Evolutionary conservation across 1,139 yeast species (phyloP), one percentile per base, ranked within the genome.

Genomic region (Meyerozyma elateridarum): DNA sequence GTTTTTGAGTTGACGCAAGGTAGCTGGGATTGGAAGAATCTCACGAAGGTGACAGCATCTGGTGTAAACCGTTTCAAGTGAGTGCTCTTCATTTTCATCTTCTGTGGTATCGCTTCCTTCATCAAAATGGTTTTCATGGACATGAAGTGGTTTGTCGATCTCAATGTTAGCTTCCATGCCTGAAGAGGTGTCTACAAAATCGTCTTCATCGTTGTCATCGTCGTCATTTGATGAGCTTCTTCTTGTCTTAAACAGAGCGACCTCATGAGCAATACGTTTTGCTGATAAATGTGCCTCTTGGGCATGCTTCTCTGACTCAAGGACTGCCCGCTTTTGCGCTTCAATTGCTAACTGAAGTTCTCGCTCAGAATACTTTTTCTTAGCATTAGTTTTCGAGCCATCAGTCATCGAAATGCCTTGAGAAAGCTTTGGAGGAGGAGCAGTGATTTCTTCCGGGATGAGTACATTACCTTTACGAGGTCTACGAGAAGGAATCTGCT

Each of bases 41-140:
- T 89, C 97, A 34, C 97, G 69, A 39, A 89, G 64, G 57, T 89
- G 97, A 50, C 96, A 89, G 53, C 96, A 88, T 42, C 96, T 65
- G 0, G 96, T 85, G 54, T 89, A 89, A 11, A 89, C 64, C 26
- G 79, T 74, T 46, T 85, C 94, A 36, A 85, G 59, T 0, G 85
- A 66, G 9, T 78, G 43, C 54, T 66, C 47, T 32, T 48, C 56
- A 8, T 26, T 37, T 4, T 34, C 24, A 4, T 34, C 37, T 5
- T 32, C 36, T 3, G 35, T 37, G 9, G 37, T 43, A 6, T 46
- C 49, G 1, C 43, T 42, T 15, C 50, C 58, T 20, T 52, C 62
- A 11, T 54, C 60, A 46, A 80, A 79, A 52, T 79, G 76, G 38
- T 76, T 69, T 44, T 81, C 85, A 53, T 82, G 87, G 14, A 70